phyloP scores from a whole-genome alignment of 2,329 filamentous ascomycete genomes.

The Colletotrichum plurivorum region DNA sequence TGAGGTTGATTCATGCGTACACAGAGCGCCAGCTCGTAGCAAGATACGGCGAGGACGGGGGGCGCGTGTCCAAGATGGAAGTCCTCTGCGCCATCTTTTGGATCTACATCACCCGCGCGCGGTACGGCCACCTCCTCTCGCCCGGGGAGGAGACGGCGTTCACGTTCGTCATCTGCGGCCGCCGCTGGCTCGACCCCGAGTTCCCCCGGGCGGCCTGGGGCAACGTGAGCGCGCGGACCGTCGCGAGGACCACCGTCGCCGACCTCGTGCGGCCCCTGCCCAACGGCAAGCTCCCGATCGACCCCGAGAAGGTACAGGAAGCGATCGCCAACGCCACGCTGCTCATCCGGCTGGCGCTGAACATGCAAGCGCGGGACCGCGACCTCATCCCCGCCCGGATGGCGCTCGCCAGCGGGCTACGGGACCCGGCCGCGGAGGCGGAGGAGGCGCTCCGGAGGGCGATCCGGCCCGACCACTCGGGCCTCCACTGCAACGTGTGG shows the following conservation, averaged over 20 bases:
- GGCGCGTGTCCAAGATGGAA: slow-evolving; percentile 20
- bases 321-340: slow-evolving; percentile 17
- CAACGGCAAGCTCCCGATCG: not conserved
- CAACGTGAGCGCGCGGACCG: slow-evolving; percentile 31
- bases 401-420: slow-evolving; percentile 11
- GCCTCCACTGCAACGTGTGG: slow-evolving; percentile 32
- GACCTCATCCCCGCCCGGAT: slow-evolving; percentile 26
- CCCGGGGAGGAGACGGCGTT: slow-evolving; percentile 13
- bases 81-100: slow-evolving; percentile 25
- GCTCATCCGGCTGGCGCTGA: slow-evolving; percentile 20
- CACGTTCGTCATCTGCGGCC: slow-evolving; percentile 13
- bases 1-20: not conserved
- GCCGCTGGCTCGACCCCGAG: not conserved
- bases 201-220: slow-evolving; percentile 13
- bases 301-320: not conserved
- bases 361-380: not conserved
- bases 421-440: slow-evolving; percentile 17
- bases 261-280: not conserved
- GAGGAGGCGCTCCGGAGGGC: slow-evolving; percentile 10
- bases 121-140: slow-evolving; percentile 11
- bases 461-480: slow-evolving; percentile 13
- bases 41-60: not conserved
- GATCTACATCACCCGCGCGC: slow-evolving; percentile 24
- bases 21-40: too few relatives aligned
- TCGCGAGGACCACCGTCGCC: not conserved